Conservation (phyloP, 2,329 filamentous ascomycete species). For the Cadophora sp. region DNA sequence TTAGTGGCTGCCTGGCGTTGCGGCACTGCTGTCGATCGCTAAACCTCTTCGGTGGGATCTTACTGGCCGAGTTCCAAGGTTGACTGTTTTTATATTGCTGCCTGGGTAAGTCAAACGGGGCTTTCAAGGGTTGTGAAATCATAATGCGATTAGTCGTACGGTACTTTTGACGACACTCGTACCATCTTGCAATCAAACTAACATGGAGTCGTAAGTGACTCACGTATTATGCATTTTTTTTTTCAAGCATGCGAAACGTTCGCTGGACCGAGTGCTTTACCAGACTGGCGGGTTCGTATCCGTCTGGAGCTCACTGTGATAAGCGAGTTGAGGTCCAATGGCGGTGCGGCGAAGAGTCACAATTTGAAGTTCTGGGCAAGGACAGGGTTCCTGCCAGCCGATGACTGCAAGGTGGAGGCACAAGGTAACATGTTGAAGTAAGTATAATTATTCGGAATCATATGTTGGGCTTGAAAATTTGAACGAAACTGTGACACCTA, state of each 20-base stretch:
- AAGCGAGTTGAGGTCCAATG: too few species aligned
- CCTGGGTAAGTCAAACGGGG: not conserved
- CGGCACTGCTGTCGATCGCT: conserved; percentile 1
- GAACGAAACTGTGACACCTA: not conserved
- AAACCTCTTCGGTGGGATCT: not conserved
- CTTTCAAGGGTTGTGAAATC: not conserved
- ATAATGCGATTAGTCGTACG: too few species aligned
- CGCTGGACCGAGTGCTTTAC: not conserved
- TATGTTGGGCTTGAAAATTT: not conserved
- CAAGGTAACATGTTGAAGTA: not conserved
- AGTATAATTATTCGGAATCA: not conserved
- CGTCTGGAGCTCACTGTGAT: too few species aligned
- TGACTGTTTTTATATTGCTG: not conserved
- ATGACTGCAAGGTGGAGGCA: not conserved
- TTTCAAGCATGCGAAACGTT: not conserved
- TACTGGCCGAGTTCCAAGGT: not conserved
- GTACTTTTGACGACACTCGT: too few species aligned
- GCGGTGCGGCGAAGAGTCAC: too few species aligned
- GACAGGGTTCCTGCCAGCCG: not conserved
- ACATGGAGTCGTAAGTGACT: not conserved
- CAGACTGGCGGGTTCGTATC: not conserved
- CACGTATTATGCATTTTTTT: too few species aligned
- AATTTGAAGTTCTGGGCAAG: too few species aligned
- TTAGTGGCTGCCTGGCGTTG: conserved; percentile 2
- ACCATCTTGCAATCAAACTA: not conserved